phyloP scores from a whole-genome alignment of 2,329 filamentous ascomycete genomes.

The Trichoderma polysporum region DNA sequence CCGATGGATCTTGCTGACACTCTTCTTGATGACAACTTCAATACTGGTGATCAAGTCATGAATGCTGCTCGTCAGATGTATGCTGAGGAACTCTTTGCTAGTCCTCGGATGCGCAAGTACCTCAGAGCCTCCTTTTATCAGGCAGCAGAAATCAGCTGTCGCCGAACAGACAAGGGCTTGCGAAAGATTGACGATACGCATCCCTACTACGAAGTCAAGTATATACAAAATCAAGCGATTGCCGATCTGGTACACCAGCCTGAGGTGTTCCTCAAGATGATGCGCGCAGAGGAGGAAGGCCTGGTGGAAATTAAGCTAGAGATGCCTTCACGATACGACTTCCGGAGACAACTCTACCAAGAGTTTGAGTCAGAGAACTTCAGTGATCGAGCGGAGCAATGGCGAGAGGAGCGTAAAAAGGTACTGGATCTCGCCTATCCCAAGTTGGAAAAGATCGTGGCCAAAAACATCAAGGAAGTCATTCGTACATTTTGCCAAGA shows the following conservation, averaged over 20 bases:
- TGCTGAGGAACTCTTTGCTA: slow-evolving; percentile 84
- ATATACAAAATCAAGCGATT: slow-evolving; percentile 86
- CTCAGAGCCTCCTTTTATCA: slow-evolving; percentile 82
- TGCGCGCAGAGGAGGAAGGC: slow-evolving; percentile 93
- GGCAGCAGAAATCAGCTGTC: slow-evolving; percentile 80
- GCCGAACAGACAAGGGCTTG: slow-evolving; percentile 89
- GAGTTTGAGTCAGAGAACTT: slow-evolving; percentile 95
- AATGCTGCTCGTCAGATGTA: slow-evolving; percentile 82
- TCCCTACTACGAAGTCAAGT: slow-evolving; percentile 97
- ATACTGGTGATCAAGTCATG: slow-evolving; percentile 73
- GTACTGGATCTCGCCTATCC: slow-evolving; percentile 77
- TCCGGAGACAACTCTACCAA: slow-evolving; percentile 72
- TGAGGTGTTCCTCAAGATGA: slow-evolving; percentile 93
- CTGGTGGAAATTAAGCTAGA: slow-evolving; percentile 81
- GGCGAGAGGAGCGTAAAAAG: slow-evolving; percentile 85
- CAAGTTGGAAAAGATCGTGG: slow-evolving; percentile 80
- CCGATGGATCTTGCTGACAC: slow-evolving; percentile 87
- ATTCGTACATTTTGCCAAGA: slow-evolving; percentile 93
- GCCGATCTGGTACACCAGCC: slow-evolving; percentile 77
- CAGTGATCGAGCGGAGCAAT: slow-evolving; percentile 90
- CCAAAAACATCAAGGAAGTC: slow-evolving; percentile 91
- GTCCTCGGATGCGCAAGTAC: slow-evolving; percentile 84
- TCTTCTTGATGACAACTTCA: slow-evolving; percentile 70
- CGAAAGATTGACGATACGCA: slow-evolving; percentile 93
- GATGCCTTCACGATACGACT: slow-evolving; percentile 72